These are phyloP conservation scores for Cercospora canescens DNA, from an alignment of 2,329 filamentous ascomycete species.

Conservation along the genomic window DNA sequence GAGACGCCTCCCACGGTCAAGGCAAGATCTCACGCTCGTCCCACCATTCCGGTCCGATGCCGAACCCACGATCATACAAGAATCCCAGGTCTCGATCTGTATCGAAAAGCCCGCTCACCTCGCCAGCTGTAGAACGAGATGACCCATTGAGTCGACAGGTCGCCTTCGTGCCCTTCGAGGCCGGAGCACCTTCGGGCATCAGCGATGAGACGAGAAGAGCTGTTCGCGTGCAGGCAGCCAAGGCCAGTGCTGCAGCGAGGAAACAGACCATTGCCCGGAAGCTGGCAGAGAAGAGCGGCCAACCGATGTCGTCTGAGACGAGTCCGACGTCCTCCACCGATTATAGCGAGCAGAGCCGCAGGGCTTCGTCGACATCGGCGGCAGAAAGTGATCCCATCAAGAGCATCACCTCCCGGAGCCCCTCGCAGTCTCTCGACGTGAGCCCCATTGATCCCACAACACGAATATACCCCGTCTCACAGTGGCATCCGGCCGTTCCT, in stretches of 20 bases:
- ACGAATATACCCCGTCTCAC: constrained; percentile 16
- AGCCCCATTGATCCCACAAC: constrained; percentile 16
- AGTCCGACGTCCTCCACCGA: constrained; percentile 13
- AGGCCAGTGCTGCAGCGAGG: constrained; percentile 22
- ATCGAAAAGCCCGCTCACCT: constrained; percentile 18
- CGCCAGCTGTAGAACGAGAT: constrained; percentile 13
- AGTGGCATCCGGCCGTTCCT: constrained; percentile 23
- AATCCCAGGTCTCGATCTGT: constrained; percentile 12
- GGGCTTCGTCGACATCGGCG: constrained; percentile 16
- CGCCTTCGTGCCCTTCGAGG: constrained; percentile 27
- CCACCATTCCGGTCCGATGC: constrained; percentile 8
- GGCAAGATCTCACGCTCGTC: background rate
- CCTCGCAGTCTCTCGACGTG: constrained; percentile 13
- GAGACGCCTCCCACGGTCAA: background rate
- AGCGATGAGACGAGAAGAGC: constrained; percentile 24
- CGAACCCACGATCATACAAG: constrained; percentile 11
- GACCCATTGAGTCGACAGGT: constrained; percentile 17
- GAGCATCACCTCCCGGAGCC: constrained; percentile 9
- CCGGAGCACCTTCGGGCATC: constrained; percentile 21
- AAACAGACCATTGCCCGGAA: constrained; percentile 23
- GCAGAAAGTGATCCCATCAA: constrained; percentile 6
- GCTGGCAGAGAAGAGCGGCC: constrained; percentile 14
- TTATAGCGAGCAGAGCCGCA: constrained; percentile 13
- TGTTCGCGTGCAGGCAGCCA: constrained; percentile 25
- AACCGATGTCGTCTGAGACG: constrained; percentile 6